Evolutionary conservation across 306 rosid genomes (phyloP), one percentile per base, ranked within the genome.

Genomic region (Spatholobus suberectus): DNA sequence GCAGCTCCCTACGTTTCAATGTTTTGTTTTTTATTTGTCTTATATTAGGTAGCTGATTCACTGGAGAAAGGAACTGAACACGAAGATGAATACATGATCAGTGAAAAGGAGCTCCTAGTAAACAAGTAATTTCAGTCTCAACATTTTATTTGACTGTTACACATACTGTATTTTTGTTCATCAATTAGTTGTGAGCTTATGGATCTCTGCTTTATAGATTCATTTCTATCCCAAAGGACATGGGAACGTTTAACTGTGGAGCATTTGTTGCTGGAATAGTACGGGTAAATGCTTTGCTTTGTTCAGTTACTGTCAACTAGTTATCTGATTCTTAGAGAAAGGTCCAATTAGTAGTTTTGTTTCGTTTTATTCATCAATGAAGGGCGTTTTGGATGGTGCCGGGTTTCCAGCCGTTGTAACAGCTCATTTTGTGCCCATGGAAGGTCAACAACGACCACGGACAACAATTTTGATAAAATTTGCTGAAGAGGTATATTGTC

Each of bases 251-350:
- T 87, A 93, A 96, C 69, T 96, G 99, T 51, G 99, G 99, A 26
- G 99, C 98, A 20, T 96, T 96, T 85, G 99, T 96, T 74, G 99
- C 96, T 82, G 99, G 99, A 87, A 92, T 96, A 87, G 99, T 96
- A 35, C 87, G 96, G 87, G 99, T 96, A 77, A 88, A 94, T 77
- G 69, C 67, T 79, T 74, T 59, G 34, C 57, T 74, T 77, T 1
- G 14, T 63, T 75, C 51, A 69, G 32, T 68, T 70, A 62, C 44
- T 46, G 52, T 72, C 63, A 12, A 12, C 70, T 77, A 10, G 62
- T 44, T 32, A 47, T 74, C 79, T 70, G 51, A 81, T 61, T 82
- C 46, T 66, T 63, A 52, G 73, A 67, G 84, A 78, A 24, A 74
- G 49, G 29, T 27, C 89, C 12, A 78, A 61, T 82, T 54, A 73